Base-by-base conservation (phyloP, 768 basidiomycete genomes). In the Boletales sp. region DNA sequence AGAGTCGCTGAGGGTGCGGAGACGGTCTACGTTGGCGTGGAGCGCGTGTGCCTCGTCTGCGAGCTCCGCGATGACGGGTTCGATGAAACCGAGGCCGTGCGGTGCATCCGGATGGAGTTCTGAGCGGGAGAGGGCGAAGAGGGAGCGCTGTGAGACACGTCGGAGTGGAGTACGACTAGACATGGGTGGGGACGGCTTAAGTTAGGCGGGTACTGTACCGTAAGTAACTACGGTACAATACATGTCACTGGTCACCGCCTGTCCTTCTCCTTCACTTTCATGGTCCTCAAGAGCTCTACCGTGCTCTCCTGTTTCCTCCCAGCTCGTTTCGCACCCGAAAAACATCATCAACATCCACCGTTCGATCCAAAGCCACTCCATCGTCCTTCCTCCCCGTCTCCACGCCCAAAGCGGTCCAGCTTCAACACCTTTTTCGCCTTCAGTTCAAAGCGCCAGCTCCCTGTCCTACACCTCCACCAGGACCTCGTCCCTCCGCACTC, bases 111-210 rank as follows among this genome's bases (percentile, higher is more conserved):
- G 81, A 11, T 81, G 77, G 15, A 77, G 79, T 8, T 56, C 51
- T 0, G 91, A 93, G 36, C 85, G 83, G 15, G 92, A 93, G 39
- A 94, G 77, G 15, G 85, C 83, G 48, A 90, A 87, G 13, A 97
- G 81, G 2, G 94, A 97, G 31, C 92, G 90, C 50, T 94, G 93
- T 0, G 94, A 95, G 52, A 94, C 82, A 48, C 94, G 87, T 38
- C 86, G 80, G 19, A 97, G 80, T 8, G 94, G 94, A 11, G 90
- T 94, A 36, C 86, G 79, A 48, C 83, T 69, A 3, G 60, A 50
- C 59, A 61, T 58, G n/a, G n/a, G n/a, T n/a, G n/a, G n/a, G n/a
- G n/a, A n/a, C n/a, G n/a, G n/a, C n/a, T n/a, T n/a, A n/a, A n/a
- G n/a, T n/a, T n/a, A n/a, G n/a, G n/a, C n/a, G n/a, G n/a, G n/a